Evolutionary conservation across 345 rosid genomes (phyloP).

Genomic region (Garcia nutans): DNA sequence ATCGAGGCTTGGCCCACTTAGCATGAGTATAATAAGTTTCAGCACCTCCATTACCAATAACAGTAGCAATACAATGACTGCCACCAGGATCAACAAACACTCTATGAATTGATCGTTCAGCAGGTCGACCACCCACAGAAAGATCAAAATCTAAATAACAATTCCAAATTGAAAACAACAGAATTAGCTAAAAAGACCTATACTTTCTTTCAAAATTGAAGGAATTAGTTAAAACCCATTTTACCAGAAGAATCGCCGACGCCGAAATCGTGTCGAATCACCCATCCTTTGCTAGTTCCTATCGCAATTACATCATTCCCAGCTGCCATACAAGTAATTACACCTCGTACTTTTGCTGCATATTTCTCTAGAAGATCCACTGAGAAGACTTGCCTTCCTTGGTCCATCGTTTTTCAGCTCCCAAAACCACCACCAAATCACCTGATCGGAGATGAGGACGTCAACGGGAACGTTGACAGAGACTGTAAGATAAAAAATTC

Average conservation of each 20-base stretch:
- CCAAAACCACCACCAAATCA: not conserved
- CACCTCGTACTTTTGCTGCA: slow-evolving; percentile 86
- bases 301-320: slow-evolving; percentile 90
- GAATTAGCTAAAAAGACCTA: not conserved
- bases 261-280: slow-evolving; percentile 85
- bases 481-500: too few relatives aligned
- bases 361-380: slow-evolving; percentile 89
- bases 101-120: slow-evolving; percentile 86
- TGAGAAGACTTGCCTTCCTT: slow-evolving; percentile 69
- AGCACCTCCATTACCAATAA: slow-evolving; percentile 76
- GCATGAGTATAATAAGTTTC: slow-evolving; percentile 92
- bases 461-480: not conserved
- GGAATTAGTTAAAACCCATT: not conserved
- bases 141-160: slow-evolving; percentile 70
- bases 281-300: slow-evolving; percentile 96
- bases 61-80: slow-evolving; percentile 86
- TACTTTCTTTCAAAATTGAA: not conserved
- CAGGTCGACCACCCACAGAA: slow-evolving; percentile 78
- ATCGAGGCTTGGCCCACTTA: slow-evolving; percentile 91
- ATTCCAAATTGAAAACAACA: not conserved
- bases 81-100: slow-evolving; percentile 99
- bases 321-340: slow-evolving; percentile 92
- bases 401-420: slow-evolving; percentile 49
- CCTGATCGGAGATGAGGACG: not conserved
- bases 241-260: slow-evolving; percentile 70